Base-by-base conservation (phyloP, 208 protist genomes). In the Entamoeba invadens region DNA sequence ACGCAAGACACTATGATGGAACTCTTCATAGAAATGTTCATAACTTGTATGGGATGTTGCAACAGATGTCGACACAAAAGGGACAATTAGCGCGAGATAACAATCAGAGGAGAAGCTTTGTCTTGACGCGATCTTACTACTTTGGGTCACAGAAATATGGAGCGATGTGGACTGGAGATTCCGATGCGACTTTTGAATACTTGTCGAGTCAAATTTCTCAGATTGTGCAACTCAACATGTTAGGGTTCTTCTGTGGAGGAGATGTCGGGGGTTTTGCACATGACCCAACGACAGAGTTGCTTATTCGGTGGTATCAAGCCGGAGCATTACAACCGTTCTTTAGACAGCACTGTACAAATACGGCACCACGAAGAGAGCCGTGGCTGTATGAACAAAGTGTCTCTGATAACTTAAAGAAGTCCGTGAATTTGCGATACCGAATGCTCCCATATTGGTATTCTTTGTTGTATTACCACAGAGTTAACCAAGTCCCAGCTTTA, bases 251-350 rank as follows among this genome's bases (percentile, higher is more conserved):
- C 6, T 42, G 25, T 50, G 94, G 94, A 45, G 93, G 45, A n/a
- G 94, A 95, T 93, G 50, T 95, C 93, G 94, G 94, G 31, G 94
- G 94, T n/a, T 95, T 95, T 38, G 94, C 94, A 45, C 21, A 44
- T 47, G 5, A 95, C 46, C 93, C 93, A 44, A 21, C 46, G 44
- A n/a, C 77, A 45, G 93, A 94, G 38, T 46, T 94, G 31, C 44
- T 94, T 4, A 45, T 46, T 44, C 38, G 93, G 16, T 94, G 93
- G 93, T 93, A 45, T 68, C 25, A 94, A 77, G 6, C 35, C 21
- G 93, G 91, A 45, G 45, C 77, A 25, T 94, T 45, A 46, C 16
- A 92, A 6, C 93, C 93, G 8, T 94, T 94, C 31, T 92, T 94
- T 5, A 50, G 93, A 68, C 5, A 10, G 38, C 93, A 94, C 46